phyloP scores from a whole-genome alignment of 306 rosid species.

The Cucurbita ficifolia region DNA sequence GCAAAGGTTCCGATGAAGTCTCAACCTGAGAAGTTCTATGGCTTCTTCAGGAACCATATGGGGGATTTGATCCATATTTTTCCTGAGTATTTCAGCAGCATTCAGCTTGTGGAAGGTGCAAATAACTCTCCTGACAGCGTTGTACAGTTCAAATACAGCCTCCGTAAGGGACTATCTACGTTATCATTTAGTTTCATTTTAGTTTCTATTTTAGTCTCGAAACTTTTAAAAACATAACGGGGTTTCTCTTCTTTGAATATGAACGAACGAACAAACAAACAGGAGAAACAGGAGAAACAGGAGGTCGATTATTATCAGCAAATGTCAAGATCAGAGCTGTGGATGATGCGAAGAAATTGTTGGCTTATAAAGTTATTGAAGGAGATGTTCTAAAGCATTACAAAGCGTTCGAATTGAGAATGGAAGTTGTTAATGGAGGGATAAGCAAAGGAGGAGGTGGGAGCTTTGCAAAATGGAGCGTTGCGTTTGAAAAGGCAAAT shows the following conservation, averaged over 20 bases:
- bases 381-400: not conserved
- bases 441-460: not conserved
- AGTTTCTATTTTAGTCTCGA: no score
- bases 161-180: not conserved
- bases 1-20: constrained; percentile 10
- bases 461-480: constrained; percentile 3
- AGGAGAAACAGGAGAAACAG: not conserved
- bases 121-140: not conserved
- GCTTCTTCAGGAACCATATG: constrained; percentile 11
- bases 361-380: not conserved
- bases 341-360: not conserved
- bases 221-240: no score
- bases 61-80: constrained; percentile 8
- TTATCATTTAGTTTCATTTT: no score
- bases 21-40: constrained; percentile 5
- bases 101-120: constrained; percentile 3
- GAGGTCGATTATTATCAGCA: not conserved
- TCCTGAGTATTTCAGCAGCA: not conserved
- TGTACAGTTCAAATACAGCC: not conserved
- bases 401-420: not conserved
- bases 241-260: no score
- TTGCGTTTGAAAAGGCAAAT: constrained; percentile 13
- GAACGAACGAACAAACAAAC: not conserved
- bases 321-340: not conserved
- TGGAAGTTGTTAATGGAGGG: constrained; percentile 2